Evolutionary conservation across 371 early-diverging fungal species (phyloP), one percentile per base, ranked within the genome.

Genomic region (Syncephalastrum sp.): DNA sequence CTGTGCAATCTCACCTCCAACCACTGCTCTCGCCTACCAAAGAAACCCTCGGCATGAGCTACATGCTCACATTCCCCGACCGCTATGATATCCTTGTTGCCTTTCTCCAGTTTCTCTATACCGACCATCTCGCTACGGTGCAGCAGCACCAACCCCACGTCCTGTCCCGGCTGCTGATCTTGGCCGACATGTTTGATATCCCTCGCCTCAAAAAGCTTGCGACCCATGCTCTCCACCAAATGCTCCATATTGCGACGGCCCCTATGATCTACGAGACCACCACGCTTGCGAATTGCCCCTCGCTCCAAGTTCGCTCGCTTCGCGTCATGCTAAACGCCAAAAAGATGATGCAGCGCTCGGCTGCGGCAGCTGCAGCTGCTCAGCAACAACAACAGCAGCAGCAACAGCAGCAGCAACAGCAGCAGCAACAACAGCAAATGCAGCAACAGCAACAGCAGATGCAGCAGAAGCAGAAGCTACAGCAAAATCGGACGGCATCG

Each of bases 41-140:
- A 52, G 50, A 38, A 12, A 19, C 50, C 21, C 42, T 48, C 8
- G 54, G 47, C 6, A 29, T 50, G 1, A 57, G 60, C 21, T 69
- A 50, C 50, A 69, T 44, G 58, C 63, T 64, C 6, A 64, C 33
- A 0, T 79, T 87, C 13, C 84, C 85, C 6, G 86, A 80, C 17
- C 57, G 86, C 12, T 76, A 81, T 27, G 79, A 81, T 14, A 75
- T 82, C 17, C 55, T 86, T 27, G 63, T 80, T 43, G 79, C 82
- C 6, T 84, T 87, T 43, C 67, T 86, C 4, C 87, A 86, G 47
- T 89, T 79, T 53, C 61, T 86, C 52, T 87, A 89, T 61, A 87
- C 88, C 0, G 84, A 82, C 63, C 77, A 82, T 50, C 65, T 89
- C 4, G 69, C 77, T 19, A 83, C 85, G 1, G 64, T 83, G 46